A percentile compares a stretch with the other conserved stretches of the same genome.
Conservation (phyloP, 1,284 basidiomycete genomes). For the Sanguinoderma infundibulare region DNA sequence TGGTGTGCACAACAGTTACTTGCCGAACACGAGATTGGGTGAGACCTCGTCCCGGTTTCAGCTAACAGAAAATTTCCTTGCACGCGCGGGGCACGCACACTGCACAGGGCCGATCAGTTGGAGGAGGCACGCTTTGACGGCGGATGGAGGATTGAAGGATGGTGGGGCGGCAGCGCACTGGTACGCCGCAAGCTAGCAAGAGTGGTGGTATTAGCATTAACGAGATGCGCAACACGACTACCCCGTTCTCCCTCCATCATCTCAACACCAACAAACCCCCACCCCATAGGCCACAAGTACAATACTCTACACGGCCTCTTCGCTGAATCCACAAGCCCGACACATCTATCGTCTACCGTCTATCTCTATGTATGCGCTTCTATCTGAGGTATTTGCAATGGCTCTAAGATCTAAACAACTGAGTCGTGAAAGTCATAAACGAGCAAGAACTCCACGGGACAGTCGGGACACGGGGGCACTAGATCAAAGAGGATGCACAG, state of each 20-base stretch:
- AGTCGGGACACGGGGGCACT: conserved; percentile 1
- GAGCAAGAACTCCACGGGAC: conserved; percentile 5
- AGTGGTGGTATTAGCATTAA: background rate
- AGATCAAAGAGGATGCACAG: background rate
- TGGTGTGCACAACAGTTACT: conserved; percentile 60
- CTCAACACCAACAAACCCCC: background rate
- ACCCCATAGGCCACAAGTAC: too few species aligned
- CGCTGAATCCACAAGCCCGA: conserved; percentile 10
- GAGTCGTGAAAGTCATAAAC: conserved; percentile 3
- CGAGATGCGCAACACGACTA: conserved; percentile 9
- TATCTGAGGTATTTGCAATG: conserved; percentile 7
- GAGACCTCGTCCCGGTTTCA: background rate
- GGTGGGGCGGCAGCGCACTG: background rate
- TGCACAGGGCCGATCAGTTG: background rate
- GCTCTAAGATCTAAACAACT: conserved; percentile 21
- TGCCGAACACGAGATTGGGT: conserved; percentile 89
- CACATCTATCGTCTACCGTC: conserved; percentile 16
- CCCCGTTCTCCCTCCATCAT: background rate
- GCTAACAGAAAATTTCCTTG: background rate
- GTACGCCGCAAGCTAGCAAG: background rate
- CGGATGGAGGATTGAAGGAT: background rate
- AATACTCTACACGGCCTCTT: too few species aligned
- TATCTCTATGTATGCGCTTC: conserved; percentile 13
- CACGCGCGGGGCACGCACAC: background rate
- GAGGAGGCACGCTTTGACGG: background rate